Evolutionary conservation across 2,329 filamentous ascomycete genomes (phyloP).

Genomic region (Coleophoma crateriformis): DNA sequence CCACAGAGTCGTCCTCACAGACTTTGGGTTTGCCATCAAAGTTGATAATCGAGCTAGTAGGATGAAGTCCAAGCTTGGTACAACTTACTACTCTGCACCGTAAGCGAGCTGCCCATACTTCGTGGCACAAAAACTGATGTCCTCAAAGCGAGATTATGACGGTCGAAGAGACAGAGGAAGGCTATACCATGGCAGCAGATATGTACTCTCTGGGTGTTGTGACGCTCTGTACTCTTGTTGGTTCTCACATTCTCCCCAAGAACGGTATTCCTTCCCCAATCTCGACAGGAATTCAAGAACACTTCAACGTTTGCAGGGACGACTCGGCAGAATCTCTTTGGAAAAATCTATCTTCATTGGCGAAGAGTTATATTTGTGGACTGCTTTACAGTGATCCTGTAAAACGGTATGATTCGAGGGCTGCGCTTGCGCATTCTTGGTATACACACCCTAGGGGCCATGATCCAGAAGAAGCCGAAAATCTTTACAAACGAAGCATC

Average conservation of each 20-base stretch:
- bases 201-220: slow-evolving; percentile 26
- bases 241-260: slow-evolving; percentile 4
- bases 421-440: slow-evolving; percentile 32
- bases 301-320: background rate
- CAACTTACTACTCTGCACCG: slow-evolving; percentile 24
- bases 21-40: slow-evolving; percentile 25
- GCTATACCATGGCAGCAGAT: slow-evolving; percentile 25
- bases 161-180: slow-evolving; percentile 4
- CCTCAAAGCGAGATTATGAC: slow-evolving; percentile 13
- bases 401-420: slow-evolving; percentile 26
- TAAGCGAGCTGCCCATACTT: slow-evolving; percentile 10
- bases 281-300: slow-evolving; percentile 6
- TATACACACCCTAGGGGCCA: slow-evolving; percentile 19
- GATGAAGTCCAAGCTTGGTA: slow-evolving; percentile 23
- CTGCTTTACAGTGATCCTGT: slow-evolving; percentile 28
- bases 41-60: slow-evolving; percentile 11
- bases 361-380: slow-evolving; percentile 26
- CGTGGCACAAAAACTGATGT: slow-evolving; percentile 2
- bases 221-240: slow-evolving; percentile 19
- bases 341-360: slow-evolving; percentile 15
- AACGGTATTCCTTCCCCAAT: too few species aligned
- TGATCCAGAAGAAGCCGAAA: slow-evolving; percentile 13
- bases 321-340: background rate
- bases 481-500: slow-evolving; percentile 16
- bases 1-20: slow-evolving; percentile 23